Conservation (phyloP, 2,329 filamentous ascomycete species). For the Talaromyces sp. region DNA sequence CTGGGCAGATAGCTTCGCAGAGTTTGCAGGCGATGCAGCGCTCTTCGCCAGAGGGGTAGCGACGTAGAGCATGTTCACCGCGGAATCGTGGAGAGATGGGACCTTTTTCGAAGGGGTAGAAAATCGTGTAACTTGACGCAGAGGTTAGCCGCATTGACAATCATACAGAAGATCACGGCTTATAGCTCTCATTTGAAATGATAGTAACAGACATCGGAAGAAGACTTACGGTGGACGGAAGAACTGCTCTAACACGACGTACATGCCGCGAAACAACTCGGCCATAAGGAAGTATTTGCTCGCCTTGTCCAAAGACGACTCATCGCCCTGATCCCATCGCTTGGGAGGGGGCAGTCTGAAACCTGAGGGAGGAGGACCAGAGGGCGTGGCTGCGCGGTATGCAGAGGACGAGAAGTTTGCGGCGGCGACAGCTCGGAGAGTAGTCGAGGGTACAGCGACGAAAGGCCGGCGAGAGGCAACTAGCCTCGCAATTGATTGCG, state of each 20-base stretch:
- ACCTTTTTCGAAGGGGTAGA: constrained; percentile 98
- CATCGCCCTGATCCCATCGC: constrained; percentile 74
- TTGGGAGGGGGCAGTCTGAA: constrained; percentile 72
- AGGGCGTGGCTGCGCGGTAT: constrained; percentile 59
- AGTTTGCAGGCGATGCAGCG: constrained; percentile 99
- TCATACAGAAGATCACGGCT: neutral
- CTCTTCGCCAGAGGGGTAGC: constrained; percentile 96
- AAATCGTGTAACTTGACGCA: constrained; percentile 82
- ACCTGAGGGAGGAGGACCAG: constrained; percentile 69
- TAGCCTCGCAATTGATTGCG: constrained; percentile 41
- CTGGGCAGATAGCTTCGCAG: constrained; percentile 96
- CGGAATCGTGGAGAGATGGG: constrained; percentile 97
- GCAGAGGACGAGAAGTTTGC: constrained; percentile 61
- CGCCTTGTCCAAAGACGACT: constrained; percentile 72
- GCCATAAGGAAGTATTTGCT: constrained; percentile 93
- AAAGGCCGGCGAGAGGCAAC: constrained; percentile 38
- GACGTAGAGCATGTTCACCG: constrained; percentile 91
- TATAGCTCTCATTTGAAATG: neutral
- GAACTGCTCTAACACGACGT: constrained; percentile 94
- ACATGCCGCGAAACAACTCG: constrained; percentile 97
- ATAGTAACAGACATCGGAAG: neutral
- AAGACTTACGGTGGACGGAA: constrained; percentile 92
- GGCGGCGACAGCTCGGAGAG: constrained; percentile 42
- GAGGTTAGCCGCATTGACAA: neutral
- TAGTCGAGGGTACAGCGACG: constrained; percentile 25